Percentiles rank a stretch among this genome's conserved stretches.
These are phyloP conservation scores for Trichoderma brevicompactum DNA, from an alignment of 2,329 filamentous ascomycete species.

Conservation along the genomic window DNA sequence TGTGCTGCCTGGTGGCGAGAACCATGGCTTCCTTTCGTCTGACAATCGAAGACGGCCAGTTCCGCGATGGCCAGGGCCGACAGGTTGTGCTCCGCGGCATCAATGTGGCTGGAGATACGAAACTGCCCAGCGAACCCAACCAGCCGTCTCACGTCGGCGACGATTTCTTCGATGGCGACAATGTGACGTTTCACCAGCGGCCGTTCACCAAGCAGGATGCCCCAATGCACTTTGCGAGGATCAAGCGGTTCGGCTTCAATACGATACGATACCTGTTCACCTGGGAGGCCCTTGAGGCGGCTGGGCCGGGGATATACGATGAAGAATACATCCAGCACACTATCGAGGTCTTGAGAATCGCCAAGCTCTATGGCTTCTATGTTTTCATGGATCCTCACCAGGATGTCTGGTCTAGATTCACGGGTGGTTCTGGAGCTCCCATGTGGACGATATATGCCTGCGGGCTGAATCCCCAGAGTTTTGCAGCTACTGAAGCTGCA, in stretches of 20 bases:
- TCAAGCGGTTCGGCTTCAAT: slow-evolving; percentile 93
- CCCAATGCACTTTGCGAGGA: slow-evolving; percentile 79
- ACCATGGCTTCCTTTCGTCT: slow-evolving; percentile 76
- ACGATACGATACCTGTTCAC: slow-evolving; percentile 96
- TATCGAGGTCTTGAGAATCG: slow-evolving; percentile 78
- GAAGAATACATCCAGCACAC: slow-evolving; percentile 93
- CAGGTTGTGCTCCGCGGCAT: slow-evolving; percentile 91
- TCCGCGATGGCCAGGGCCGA: slow-evolving; percentile 79
- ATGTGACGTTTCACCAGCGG: slow-evolving; percentile 83
- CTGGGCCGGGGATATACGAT: slow-evolving; percentile 88
- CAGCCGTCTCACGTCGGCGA: slow-evolving; percentile 77
- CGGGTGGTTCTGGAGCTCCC: slow-evolving; percentile 91
- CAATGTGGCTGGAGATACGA: slow-evolving; percentile 89
- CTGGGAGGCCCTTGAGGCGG: slow-evolving; percentile 97
- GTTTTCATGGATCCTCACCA: slow-evolving; percentile 99
- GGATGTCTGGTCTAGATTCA: slow-evolving; percentile 96
- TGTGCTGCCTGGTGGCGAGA: background rate
- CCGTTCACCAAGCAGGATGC: slow-evolving; percentile 86
- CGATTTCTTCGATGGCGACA: slow-evolving; percentile 90
- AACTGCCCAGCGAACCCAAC: slow-evolving; percentile 81
- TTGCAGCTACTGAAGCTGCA: slow-evolving; percentile 85
- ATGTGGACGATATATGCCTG: slow-evolving; percentile 98
- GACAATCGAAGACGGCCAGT: slow-evolving; percentile 81
- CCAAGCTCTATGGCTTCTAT: slow-evolving; percentile 91
- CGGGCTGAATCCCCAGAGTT: slow-evolving; percentile 83